Conservation (phyloP, 345 rosid species). For the Acer negundo region DNA sequence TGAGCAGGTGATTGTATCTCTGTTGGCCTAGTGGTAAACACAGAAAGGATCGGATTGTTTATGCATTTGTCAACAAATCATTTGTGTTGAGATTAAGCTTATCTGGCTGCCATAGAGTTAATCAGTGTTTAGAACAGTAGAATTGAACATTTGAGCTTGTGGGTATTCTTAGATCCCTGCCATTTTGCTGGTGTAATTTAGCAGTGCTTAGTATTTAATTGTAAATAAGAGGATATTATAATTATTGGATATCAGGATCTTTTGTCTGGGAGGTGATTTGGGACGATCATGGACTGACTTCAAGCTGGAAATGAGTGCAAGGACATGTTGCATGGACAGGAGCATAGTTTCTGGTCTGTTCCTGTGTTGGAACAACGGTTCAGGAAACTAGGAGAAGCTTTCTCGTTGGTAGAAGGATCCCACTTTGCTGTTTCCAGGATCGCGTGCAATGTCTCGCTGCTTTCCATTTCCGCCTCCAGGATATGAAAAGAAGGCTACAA, state of each 20-base stretch:
- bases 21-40: constrained; percentile 10
- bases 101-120: constrained; percentile 19
- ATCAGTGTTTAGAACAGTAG: constrained; percentile 17
- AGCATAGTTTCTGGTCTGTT: constrained; percentile 54
- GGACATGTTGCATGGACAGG: constrained; percentile 66
- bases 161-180: constrained; percentile 1
- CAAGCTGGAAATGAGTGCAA: constrained; percentile 45
- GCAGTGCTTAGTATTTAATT: neutral
- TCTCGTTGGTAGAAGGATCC: constrained; percentile 32
- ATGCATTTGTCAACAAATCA: constrained; percentile 24
- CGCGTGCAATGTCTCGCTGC: constrained; percentile 43
- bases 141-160: constrained; percentile 16
- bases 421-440: constrained; percentile 32
- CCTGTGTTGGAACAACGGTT: constrained; percentile 54
- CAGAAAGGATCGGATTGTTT: constrained; percentile 8
- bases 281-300: constrained; percentile 32
- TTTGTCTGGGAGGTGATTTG: constrained; percentile 28
- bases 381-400: constrained; percentile 32
- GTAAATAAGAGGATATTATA: constrained; percentile 20
- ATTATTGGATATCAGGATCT: constrained; percentile 22
- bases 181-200: neutral
- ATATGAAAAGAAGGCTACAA: constrained; percentile 39
- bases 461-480: constrained; percentile 50
- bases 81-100: constrained; percentile 14
- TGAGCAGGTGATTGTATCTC: constrained; percentile 30